phyloP scores from a whole-genome alignment of 805 yeast genomes.

The Candida gorgasii region DNA sequence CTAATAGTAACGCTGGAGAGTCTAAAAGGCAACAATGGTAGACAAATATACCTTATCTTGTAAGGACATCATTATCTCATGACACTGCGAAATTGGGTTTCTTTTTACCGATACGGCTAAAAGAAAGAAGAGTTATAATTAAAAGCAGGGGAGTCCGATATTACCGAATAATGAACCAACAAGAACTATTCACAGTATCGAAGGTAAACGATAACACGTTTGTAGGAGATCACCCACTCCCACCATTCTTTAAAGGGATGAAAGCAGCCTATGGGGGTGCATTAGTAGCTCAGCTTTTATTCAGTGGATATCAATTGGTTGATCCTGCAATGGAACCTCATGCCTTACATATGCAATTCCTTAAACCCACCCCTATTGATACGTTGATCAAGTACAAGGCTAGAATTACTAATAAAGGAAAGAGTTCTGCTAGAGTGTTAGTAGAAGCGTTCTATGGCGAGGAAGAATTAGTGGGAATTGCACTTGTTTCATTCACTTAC shows the following conservation, averaged over 20 bases:
- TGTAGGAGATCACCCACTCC: background rate
- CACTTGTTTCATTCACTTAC: background rate
- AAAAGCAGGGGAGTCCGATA: too few relatives aligned
- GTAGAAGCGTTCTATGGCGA: background rate
- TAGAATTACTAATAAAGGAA: background rate
- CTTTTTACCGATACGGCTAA: too few relatives aligned
- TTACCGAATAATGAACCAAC: background rate
- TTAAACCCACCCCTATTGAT: background rate
- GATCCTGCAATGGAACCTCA: background rate
- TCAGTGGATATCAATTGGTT: background rate
- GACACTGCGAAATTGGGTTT: too few relatives aligned
- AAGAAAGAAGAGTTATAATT: too few relatives aligned
- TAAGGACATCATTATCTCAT: too few relatives aligned
- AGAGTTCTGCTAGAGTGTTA: background rate
- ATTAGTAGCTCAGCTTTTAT: background rate
- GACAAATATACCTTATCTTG: too few relatives aligned
- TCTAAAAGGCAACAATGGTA: too few relatives aligned
- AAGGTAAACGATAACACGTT: background rate
- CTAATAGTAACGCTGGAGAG: too few relatives aligned
- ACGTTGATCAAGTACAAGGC: background rate
- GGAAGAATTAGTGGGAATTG: background rate
- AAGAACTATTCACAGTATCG: background rate
- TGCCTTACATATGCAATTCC: background rate
- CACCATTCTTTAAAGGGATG: background rate
- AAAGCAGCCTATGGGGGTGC: background rate